These are phyloP conservation scores for Claviceps sp. DNA, from an alignment of 2,329 filamentous ascomycete species.

Conservation along the genomic window DNA sequence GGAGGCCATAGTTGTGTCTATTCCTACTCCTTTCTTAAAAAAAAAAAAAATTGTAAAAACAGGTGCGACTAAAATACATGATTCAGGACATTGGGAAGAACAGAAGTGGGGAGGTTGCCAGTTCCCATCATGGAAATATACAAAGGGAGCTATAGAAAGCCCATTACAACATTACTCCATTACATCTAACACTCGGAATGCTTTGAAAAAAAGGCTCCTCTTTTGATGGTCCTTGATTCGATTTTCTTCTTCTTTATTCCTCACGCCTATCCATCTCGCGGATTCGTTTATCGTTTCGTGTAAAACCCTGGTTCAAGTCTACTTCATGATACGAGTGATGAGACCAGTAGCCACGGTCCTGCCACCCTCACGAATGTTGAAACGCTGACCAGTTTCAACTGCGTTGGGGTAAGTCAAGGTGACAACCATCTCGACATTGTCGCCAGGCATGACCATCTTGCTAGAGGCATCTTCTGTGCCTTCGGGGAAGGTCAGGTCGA, in stretches of 20 bases:
- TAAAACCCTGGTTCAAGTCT: conserved; percentile 15
- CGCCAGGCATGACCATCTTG: conserved; percentile 93
- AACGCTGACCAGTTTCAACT: conserved; percentile 81
- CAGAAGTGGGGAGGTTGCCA: conserved; percentile 27
- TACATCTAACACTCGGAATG: conserved; percentile 5
- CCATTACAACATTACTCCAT: conserved; percentile 13
- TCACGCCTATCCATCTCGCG: too few relatives aligned
- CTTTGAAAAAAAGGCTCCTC: background rate
- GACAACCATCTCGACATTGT: conserved; percentile 97
- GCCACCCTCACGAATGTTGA: conserved; percentile 97
- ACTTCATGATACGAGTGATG: conserved; percentile 58
- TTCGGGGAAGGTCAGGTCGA: conserved; percentile 76
- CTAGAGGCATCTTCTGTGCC: conserved; percentile 55
- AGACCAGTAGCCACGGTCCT: conserved; percentile 77
- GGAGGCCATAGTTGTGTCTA: conserved; percentile 7
- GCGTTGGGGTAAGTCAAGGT: conserved; percentile 75
- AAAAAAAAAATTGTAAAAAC: too few relatives aligned
- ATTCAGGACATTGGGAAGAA: conserved; percentile 26
- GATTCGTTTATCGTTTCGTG: background rate
- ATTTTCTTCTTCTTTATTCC: too few relatives aligned
- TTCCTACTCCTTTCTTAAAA: conserved; percentile 17
- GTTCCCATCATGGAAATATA: conserved; percentile 22
- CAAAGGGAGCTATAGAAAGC: conserved; percentile 18
- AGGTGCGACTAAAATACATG: conserved; percentile 23
- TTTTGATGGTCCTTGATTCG: too few relatives aligned